Percentiles rank a stretch among this genome's conserved stretches.
Evolutionary conservation across 345 rosid genomes (phyloP).

Genomic region (Nephelium lappaceum): DNA sequence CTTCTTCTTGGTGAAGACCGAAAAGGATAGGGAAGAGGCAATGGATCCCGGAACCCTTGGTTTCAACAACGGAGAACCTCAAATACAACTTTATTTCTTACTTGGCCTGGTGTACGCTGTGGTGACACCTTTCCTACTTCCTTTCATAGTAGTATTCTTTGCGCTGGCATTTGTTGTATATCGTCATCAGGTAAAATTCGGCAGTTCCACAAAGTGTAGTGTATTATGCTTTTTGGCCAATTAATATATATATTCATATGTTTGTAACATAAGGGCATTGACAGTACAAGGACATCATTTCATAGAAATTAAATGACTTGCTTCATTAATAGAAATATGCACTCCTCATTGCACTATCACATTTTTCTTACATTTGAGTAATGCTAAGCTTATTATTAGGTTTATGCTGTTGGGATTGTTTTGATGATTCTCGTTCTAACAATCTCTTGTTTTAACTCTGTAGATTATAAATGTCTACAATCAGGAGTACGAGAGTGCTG

Average conservation of each 20-base stretch:
- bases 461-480: slow-evolving; percentile 91
- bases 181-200: slow-evolving; percentile 78
- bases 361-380: not conserved
- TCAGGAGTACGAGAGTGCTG: slow-evolving; percentile 93
- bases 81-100: slow-evolving; percentile 89
- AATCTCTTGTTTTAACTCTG: slow-evolving; percentile 18
- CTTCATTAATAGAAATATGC: not conserved
- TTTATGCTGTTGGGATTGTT: not conserved
- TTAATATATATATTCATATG: not conserved
- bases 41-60: slow-evolving; percentile 97
- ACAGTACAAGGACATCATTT: not conserved
- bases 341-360: not conserved
- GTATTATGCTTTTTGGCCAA: not conserved
- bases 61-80: slow-evolving; percentile 92
- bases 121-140: slow-evolving; percentile 86
- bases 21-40: slow-evolving; percentile 91
- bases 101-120: slow-evolving; percentile 93
- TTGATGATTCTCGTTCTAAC: not conserved
- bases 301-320: not conserved
- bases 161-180: slow-evolving; percentile 79
- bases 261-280: not conserved
- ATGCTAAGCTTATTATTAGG: not conserved
- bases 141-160: slow-evolving; percentile 84
- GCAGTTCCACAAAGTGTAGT: not conserved
- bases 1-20: slow-evolving; percentile 85